phyloP scores from a whole-genome alignment of 805 yeast species.

The Myxozyma lipomycoides region DNA sequence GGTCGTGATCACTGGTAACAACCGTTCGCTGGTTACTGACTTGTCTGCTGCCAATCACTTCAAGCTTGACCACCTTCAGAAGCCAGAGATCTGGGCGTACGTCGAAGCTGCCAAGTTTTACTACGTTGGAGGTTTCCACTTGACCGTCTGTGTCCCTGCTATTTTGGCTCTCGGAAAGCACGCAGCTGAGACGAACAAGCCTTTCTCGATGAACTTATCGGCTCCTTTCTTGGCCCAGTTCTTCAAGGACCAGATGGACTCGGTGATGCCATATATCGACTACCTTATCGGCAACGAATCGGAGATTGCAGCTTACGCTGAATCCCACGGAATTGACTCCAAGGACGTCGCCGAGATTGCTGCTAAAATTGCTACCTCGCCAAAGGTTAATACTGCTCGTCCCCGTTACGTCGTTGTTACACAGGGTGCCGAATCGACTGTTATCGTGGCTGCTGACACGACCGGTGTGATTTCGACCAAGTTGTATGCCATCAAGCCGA shows the following conservation, averaged over 20 bases:
- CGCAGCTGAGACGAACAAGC: conserved; percentile 74
- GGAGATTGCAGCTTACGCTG: conserved; percentile 93
- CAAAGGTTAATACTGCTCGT: conserved; percentile 63
- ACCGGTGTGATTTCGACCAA: conserved; percentile 45
- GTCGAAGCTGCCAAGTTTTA: conserved; percentile 77
- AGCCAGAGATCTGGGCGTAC: conserved; percentile 81
- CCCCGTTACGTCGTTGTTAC: conserved; percentile 90
- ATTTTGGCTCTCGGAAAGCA: conserved; percentile 85
- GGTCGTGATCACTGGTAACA: conserved; percentile 78
- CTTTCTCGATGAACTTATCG: conserved; percentile 75
- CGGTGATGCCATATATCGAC: conserved; percentile 81
- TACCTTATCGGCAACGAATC: conserved; percentile 91
- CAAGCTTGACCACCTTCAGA: conserved; percentile 80
- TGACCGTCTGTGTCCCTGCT: conserved; percentile 96
- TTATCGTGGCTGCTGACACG: conserved; percentile 43
- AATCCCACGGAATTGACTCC: conserved; percentile 64
- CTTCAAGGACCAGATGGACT: conserved; percentile 86
- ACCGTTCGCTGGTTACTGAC: conserved; percentile 94
- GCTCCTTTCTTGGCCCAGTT: conserved; percentile 97
- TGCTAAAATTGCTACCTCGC: conserved; percentile 69
- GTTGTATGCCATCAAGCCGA: conserved; percentile 65
- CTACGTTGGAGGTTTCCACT: conserved; percentile 99
- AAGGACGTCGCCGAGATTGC: conserved; percentile 74
- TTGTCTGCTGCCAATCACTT: conserved; percentile 97
- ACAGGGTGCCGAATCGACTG: conserved; percentile 90